Conservation (phyloP, 2,329 filamentous ascomycete genomes). For the Meredithiella fracta region DNA sequence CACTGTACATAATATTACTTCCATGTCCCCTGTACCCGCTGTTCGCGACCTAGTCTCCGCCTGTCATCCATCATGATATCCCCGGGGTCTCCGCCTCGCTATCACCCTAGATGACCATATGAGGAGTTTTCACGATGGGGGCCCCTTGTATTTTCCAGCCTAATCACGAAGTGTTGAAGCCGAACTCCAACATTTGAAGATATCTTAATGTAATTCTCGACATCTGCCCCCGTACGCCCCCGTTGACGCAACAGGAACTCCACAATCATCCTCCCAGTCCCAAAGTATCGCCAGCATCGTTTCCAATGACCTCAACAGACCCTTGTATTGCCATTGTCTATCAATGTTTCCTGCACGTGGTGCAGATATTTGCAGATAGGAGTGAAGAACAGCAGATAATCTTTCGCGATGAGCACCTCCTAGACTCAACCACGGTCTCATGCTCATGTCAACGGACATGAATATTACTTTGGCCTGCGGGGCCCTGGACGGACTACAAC, state of each 20-base stretch:
- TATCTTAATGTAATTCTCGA: neutral
- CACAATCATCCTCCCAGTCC: neutral
- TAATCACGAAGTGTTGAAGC: neutral
- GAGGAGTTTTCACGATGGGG: neutral
- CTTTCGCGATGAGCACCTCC: neutral
- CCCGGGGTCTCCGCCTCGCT: neutral
- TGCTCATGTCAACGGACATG: neutral
- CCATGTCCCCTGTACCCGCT: neutral
- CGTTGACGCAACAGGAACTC: too few species aligned
- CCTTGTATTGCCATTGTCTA: neutral
- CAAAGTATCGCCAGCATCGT: neutral
- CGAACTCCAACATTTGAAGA: neutral
- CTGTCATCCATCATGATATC: neutral
- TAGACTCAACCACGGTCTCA: neutral
- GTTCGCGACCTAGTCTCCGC: neutral
- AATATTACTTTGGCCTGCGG: neutral
- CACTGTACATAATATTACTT: constrained; percentile 5
- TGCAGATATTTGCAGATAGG: neutral
- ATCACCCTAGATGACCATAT: neutral
- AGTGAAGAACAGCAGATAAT: neutral
- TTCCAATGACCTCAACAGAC: neutral
- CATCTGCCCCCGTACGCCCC: neutral
- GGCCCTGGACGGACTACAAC: neutral
- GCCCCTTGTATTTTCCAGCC: too few species aligned
- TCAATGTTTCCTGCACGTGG: constrained; percentile 3